phyloP scores from a whole-genome alignment of 1,139 yeast genomes.

The Suhomyces yuchorum region DNA sequence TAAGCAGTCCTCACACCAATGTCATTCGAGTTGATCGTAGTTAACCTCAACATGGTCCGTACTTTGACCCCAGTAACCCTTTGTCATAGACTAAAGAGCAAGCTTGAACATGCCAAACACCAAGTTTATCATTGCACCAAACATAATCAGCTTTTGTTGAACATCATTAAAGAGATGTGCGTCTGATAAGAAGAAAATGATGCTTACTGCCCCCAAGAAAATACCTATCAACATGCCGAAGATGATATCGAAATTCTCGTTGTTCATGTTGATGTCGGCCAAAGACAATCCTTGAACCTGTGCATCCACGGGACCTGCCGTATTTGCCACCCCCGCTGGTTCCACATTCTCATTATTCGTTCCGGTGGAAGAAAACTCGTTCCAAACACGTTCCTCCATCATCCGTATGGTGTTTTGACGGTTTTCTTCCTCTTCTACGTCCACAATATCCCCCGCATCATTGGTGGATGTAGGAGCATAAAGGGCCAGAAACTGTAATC shows the following conservation, averaged over 20 bases:
- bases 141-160: slow-evolving; percentile 62
- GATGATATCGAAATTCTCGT: slow-evolving; percentile 59
- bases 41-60: too few species aligned
- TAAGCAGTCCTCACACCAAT: too few species aligned
- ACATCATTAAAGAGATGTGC: slow-evolving; percentile 58
- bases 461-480: slow-evolving; percentile 45
- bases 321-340: slow-evolving; percentile 1
- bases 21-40: too few species aligned
- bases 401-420: slow-evolving; percentile 51
- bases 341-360: slow-evolving; percentile 1
- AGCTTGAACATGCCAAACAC: slow-evolving; percentile 42
- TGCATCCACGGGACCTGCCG: slow-evolving; percentile 13
- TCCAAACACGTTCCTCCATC: slow-evolving; percentile 81
- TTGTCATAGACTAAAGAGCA: not conserved
- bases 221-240: slow-evolving; percentile 66
- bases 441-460: slow-evolving; percentile 27
- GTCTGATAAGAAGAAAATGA: slow-evolving; percentile 57
- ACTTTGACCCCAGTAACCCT: too few species aligned
- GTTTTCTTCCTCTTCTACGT: slow-evolving; percentile 45
- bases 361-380: slow-evolving; percentile 67
- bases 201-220: slow-evolving; percentile 61
- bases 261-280: slow-evolving; percentile 36
- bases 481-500: slow-evolving; percentile 72
- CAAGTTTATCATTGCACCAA: slow-evolving; percentile 61
- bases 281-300: slow-evolving; percentile 24